These are phyloP conservation scores for Lasiosphaeria ovina DNA, from an alignment of 495 filamentous ascomycete genomes.

Conservation along the genomic window DNA sequence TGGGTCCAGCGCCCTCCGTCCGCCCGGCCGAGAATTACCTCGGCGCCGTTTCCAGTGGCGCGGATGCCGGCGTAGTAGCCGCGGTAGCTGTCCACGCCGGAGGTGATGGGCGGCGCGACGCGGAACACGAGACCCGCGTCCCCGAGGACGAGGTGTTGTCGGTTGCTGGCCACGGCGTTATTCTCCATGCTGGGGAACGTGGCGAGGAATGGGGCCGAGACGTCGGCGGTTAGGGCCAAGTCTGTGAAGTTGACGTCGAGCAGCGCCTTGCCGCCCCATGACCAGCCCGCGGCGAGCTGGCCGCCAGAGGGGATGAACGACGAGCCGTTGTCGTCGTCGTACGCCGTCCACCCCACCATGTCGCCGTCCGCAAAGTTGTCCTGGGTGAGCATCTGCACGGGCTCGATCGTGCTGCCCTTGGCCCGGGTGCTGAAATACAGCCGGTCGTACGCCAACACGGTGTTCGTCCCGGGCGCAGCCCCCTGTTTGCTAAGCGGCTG, in stretches of 20 bases:
- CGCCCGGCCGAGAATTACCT: conserved; percentile 16
- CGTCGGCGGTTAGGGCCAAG: conserved; percentile 26
- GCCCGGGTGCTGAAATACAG: conserved; percentile 42
- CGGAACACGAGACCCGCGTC: conserved; percentile 33
- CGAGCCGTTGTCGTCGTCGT: conserved; percentile 7
- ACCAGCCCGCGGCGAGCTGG: conserved; percentile 1
- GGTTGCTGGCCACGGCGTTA: no score
- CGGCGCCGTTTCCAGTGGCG: conserved; percentile 2
- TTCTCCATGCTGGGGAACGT: neutral
- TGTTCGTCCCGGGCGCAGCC: conserved; percentile 43
- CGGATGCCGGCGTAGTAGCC: conserved; percentile 24
- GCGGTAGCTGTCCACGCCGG: conserved; percentile 9
- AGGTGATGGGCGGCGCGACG: conserved; percentile 6
- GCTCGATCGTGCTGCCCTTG: conserved; percentile 36
- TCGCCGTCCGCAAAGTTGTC: conserved; percentile 36
- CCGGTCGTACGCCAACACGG: conserved; percentile 46
- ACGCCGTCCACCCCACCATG: conserved; percentile 31
- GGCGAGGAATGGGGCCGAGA: conserved; percentile 12
- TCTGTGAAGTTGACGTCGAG: conserved; percentile 34
- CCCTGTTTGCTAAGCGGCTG: conserved; percentile 29
- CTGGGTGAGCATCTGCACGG: conserved; percentile 42
- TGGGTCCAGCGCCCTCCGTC: conserved; percentile 14
- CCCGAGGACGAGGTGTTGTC: neutral
- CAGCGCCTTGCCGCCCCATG: conserved; percentile 20
- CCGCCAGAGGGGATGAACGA: no score